phyloP scores from a whole-genome alignment of 2,329 filamentous ascomycete genomes.

The Lithohypha guttulata region DNA sequence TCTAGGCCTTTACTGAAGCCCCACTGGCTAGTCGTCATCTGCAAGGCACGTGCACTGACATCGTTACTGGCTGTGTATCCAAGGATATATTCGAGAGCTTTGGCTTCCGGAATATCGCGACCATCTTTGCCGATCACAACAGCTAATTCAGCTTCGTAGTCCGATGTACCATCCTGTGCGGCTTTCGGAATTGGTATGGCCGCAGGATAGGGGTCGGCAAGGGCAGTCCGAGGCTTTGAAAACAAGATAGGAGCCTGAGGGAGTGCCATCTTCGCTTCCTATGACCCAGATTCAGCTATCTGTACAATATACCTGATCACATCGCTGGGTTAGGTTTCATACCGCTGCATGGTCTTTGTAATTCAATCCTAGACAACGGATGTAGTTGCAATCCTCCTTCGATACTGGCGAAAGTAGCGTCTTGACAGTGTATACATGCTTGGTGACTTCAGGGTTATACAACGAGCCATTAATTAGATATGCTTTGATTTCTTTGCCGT shows the following conservation, averaged over 20 bases:
- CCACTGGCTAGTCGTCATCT: conserved; percentile 31
- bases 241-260: conserved; percentile 27
- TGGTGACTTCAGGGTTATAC: conserved; percentile 29
- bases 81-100: conserved; percentile 32
- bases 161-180: conserved; percentile 30
- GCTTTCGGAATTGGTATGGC: conserved; percentile 25
- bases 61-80: conserved; percentile 34
- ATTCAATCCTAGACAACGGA: conserved; percentile 40
- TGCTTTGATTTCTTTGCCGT: conserved; percentile 27
- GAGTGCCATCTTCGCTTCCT: conserved; percentile 30
- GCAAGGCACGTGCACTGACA: conserved; percentile 30
- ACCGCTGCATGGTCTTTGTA: conserved; percentile 31
- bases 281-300: not conserved
- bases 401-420: conserved; percentile 21
- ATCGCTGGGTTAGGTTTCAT: no score
- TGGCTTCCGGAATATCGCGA: conserved; percentile 27
- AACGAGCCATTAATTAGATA: conserved; percentile 27
- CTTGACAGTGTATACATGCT: conserved; percentile 21
- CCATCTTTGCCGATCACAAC: conserved; percentile 30
- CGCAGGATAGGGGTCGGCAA: conserved; percentile 25
- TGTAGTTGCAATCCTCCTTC: conserved; percentile 22
- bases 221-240: conserved; percentile 27
- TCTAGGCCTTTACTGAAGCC: conserved; percentile 33
- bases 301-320: not conserved
- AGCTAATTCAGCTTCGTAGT: conserved; percentile 34